Percentiles rank a stretch among this genome's conserved stretches.
phyloP scores from a whole-genome alignment of 345 rosid genomes.

The Clarkia xantiana region DNA sequence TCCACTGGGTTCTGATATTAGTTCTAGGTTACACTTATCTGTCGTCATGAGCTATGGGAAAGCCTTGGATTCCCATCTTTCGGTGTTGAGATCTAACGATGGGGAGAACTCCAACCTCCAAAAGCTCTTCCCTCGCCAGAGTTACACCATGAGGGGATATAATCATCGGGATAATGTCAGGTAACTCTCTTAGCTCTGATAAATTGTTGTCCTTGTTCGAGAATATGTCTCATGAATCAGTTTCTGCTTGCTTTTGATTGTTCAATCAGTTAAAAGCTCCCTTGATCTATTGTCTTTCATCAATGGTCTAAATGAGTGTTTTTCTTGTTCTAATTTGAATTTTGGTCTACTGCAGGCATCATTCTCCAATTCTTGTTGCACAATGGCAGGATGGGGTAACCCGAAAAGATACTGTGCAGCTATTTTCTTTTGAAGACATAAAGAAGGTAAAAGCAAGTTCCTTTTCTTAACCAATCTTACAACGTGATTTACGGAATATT shows the following conservation, averaged over 20 bases:
- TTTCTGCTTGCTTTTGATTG: no score
- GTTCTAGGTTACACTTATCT: conserved; percentile 58
- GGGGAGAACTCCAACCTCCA: conserved; percentile 26
- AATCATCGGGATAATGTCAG: conserved; percentile 46
- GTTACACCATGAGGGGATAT: conserved; percentile 78
- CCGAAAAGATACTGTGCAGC: conserved; percentile 53
- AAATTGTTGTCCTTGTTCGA: no score
- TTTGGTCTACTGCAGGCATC: conserved; percentile 36
- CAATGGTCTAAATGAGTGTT: no score
- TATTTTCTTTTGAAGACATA: conserved; percentile 52
- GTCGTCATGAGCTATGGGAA: conserved; percentile 58
- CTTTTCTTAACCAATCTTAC: not conserved
- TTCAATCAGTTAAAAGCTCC: no score
- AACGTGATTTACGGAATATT: not conserved
- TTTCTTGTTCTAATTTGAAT: not conserved
- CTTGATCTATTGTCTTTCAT: no score
- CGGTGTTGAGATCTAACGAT: conserved; percentile 23
- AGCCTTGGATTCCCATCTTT: conserved; percentile 18
- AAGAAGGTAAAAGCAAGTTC: conserved; percentile 38
- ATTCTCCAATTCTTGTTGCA: conserved; percentile 71
- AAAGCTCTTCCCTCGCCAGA: conserved; percentile 52
- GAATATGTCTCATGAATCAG: no score
- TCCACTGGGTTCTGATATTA: conserved; percentile 44
- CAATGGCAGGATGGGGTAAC: conserved; percentile 86
- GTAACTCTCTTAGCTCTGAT: conserved; percentile 17